Evolutionary conservation across 257 asterid genomes (phyloP).

Genomic region (Ligustrum vulgare): DNA sequence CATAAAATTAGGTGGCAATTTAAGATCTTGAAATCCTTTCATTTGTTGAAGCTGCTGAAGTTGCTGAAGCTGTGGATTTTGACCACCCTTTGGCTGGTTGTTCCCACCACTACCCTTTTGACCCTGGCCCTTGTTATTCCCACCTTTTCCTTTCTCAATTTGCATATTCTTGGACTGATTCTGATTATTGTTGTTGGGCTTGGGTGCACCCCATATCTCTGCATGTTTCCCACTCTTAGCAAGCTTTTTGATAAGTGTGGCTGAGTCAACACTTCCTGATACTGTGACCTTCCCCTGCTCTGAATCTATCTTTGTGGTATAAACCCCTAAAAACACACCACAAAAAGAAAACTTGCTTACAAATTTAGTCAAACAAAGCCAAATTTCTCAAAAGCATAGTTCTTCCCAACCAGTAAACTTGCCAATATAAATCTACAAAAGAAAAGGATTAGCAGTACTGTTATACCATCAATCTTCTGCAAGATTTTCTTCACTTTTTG

Average conservation of each 20-base stretch:
- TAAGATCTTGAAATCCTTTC: conserved; percentile 60
- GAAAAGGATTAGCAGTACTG: neutral
- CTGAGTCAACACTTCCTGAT: conserved; percentile 81
- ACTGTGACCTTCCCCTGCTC: conserved; percentile 91
- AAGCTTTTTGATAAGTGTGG: conserved; percentile 80
- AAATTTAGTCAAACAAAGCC: neutral
- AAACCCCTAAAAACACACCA: conserved; percentile 59
- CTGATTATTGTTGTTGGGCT: conserved; percentile 47
- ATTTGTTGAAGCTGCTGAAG: conserved; percentile 40
- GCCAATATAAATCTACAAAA: neutral
- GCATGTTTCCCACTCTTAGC: conserved; percentile 80
- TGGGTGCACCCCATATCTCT: conserved; percentile 83
- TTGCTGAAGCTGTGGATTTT: conserved; percentile 43
- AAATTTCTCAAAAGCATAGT: neutral
- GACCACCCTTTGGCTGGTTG: conserved; percentile 39
- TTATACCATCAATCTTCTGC: conserved; percentile 96
- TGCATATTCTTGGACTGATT: conserved; percentile 64
- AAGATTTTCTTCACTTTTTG: conserved; percentile 87
- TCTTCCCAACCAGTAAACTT: neutral
- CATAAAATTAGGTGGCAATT: conserved; percentile 48
- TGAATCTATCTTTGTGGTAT: conserved; percentile 68
- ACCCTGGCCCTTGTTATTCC: conserved; percentile 41
- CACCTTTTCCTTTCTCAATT: conserved; percentile 55
- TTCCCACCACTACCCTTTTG: conserved; percentile 35
- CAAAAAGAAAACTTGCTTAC: neutral